Conservation (phyloP, 164 flowering plant species). For the Brasenia schreberi region DNA sequence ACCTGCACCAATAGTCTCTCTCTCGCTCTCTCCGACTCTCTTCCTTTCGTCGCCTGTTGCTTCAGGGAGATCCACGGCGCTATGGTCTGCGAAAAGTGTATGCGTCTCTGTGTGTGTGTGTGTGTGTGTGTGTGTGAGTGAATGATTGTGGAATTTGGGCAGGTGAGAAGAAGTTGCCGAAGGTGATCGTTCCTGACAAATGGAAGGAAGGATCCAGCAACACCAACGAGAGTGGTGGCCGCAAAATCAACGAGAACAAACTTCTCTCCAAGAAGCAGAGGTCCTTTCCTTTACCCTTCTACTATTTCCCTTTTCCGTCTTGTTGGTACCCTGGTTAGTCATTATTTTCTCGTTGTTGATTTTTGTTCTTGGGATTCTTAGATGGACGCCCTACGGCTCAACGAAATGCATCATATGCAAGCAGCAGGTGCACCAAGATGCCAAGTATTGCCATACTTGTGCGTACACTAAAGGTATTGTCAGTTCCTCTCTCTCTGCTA, state of each 20-base stretch:
- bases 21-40: neutral
- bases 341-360: neutral
- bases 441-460: conserved; percentile 90
- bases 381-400: conserved; percentile 93
- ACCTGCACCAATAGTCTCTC: neutral
- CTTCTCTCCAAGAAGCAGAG: conserved; percentile 93
- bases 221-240: conserved; percentile 93
- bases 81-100: conserved; percentile 90
- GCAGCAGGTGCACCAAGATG: conserved; percentile 97
- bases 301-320: neutral
- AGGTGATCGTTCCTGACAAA: conserved; percentile 96
- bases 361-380: conserved; percentile 10
- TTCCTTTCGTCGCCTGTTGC: neutral
- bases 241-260: conserved; percentile 97
- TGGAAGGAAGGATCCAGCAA: conserved; percentile 99
- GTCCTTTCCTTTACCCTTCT: conserved; percentile 16
- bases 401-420: conserved; percentile 93
- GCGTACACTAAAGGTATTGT: conserved; percentile 78
- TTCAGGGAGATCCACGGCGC: neutral
- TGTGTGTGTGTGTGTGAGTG: no score
- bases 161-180: conserved; percentile 83
- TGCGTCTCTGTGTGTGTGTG: conserved; percentile 6
- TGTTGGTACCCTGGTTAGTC: neutral
- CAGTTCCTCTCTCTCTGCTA: no score
- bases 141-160: neutral